Conservation (phyloP, 2,329 filamentous ascomycete species). For the Ophidiomyces ophidiicola region DNA sequence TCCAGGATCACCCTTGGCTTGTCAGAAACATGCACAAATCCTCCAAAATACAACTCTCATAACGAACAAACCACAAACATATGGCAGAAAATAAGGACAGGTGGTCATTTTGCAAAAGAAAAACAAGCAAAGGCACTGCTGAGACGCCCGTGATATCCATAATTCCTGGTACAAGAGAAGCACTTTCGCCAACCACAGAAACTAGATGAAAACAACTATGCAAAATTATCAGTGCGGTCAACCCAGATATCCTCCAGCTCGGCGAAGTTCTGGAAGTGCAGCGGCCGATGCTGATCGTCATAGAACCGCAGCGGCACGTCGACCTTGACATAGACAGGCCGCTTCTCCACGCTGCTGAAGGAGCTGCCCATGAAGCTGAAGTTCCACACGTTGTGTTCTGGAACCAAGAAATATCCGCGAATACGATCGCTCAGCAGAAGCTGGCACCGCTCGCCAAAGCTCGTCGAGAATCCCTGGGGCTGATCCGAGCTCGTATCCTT, state of each 20-base stretch:
- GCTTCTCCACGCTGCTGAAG: conserved; percentile 82
- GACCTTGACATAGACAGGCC: conserved; percentile 78
- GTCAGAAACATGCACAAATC: too few relatives aligned
- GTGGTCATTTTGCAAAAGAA: too few relatives aligned
- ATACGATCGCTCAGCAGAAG: conserved; percentile 86
- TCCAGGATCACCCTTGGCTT: too few relatives aligned
- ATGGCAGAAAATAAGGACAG: too few relatives aligned
- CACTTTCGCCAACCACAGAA: conserved; percentile 17
- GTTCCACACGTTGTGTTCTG: conserved; percentile 84
- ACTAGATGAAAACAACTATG: conserved; percentile 42
- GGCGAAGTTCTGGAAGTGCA: conserved; percentile 96
- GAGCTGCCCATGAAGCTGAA: conserved; percentile 94
- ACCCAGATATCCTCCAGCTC: conserved; percentile 96
- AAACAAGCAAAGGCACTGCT: too few relatives aligned
- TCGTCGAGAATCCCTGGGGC: conserved; percentile 82
- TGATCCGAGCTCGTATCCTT: conserved; percentile 85
- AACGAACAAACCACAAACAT: too few relatives aligned
- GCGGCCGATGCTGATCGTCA: conserved; percentile 75
- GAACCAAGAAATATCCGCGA: conserved; percentile 89
- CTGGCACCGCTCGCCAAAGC: conserved; percentile 92
- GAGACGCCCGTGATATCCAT: too few relatives aligned
- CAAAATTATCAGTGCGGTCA: conserved; percentile 85
- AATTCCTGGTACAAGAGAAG: conserved; percentile 9
- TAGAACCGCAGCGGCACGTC: conserved; percentile 88
- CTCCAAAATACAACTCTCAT: too few relatives aligned